Evolutionary conservation across 768 basidiomycete genomes (phyloP), one percentile per base, ranked within the genome.

Genomic region (Lactifluus hygrophoroides): DNA sequence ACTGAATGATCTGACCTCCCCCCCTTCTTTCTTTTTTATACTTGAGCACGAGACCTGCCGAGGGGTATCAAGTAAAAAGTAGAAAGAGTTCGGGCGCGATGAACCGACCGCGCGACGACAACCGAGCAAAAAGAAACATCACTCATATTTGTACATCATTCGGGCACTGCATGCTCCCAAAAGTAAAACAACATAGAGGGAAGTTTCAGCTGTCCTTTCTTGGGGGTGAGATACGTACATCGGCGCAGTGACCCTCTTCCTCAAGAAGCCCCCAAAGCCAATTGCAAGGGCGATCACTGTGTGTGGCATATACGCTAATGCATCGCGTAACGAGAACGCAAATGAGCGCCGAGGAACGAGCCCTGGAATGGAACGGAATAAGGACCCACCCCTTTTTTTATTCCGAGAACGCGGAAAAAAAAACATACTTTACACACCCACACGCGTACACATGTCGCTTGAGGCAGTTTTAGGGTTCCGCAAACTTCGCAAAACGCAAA

Each of bases 391-490:
- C 35, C 34, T 11, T 23, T 27, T 46, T 55, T 47, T 55, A 28
- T 28, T 13, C 32, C 30, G 37, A 34, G 5, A 27, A 19, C 34
- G n/a, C n/a, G n/a, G n/a, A 27, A 11, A 45, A 17, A 32, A 32
- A 32, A 32, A 32, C 32, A 32, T 32, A n/a, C n/a, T n/a, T n/a
- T n/a, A n/a, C n/a, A n/a, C n/a, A n/a, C n/a, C n/a, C n/a, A n/a
- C n/a, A n/a, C 32, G 32, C 17, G 17, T 42, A n/a, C 52, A 27
- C 34, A 7, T 43, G 42, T 10, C 14, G 54, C n/a, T 27, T 44
- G 42, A n/a, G 27, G 35, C 45, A 37, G n/a, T 47, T 55, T 47
- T 55, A 45, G 54, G 54, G 54, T 55, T 44, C 54, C 54, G 54
- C 54, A 55, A 55, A 43, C 10, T 11, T 27, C 17, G 16, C 25